These are phyloP conservation scores for Schoenoplectus triqueter DNA, from an alignment of 202 grass and related monocot genomes.

Conservation along the genomic window DNA sequence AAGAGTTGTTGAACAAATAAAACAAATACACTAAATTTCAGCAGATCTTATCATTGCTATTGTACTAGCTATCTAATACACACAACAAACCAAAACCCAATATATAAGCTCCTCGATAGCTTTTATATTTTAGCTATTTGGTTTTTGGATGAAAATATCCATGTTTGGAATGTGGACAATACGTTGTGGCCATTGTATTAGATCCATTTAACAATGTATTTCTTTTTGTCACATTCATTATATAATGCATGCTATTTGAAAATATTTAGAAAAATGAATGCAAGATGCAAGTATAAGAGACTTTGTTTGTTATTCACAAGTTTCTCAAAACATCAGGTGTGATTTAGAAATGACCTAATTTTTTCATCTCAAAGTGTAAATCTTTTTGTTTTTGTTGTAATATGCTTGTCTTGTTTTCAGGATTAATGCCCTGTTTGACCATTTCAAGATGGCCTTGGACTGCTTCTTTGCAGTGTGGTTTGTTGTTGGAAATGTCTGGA, in stretches of 20 bases:
- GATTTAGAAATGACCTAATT: conserved; percentile 6
- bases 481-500: conserved; percentile 97
- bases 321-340: background rate
- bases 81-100: conserved; percentile 2
- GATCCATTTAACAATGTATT: background rate
- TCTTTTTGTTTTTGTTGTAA: background rate
- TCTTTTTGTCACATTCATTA: background rate
- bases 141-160: background rate
- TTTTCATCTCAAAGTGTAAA: background rate
- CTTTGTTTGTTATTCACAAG: background rate
- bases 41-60: background rate
- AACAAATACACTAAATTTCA: background rate
- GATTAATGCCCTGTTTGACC: conserved; percentile 88
- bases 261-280: background rate
- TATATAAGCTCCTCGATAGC: background rate
- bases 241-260: background rate
- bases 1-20: background rate
- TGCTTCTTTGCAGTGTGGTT: conserved; percentile 99
- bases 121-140: background rate
- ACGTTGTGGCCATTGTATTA: background rate
- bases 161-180: background rate
- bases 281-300: background rate
- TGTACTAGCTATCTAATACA: background rate
- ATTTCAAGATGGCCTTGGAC: conserved; percentile 99
- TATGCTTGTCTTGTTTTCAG: conserved; percentile 44